Conservation (phyloP, 345 rosid species). For the Gossypium bickii region DNA sequence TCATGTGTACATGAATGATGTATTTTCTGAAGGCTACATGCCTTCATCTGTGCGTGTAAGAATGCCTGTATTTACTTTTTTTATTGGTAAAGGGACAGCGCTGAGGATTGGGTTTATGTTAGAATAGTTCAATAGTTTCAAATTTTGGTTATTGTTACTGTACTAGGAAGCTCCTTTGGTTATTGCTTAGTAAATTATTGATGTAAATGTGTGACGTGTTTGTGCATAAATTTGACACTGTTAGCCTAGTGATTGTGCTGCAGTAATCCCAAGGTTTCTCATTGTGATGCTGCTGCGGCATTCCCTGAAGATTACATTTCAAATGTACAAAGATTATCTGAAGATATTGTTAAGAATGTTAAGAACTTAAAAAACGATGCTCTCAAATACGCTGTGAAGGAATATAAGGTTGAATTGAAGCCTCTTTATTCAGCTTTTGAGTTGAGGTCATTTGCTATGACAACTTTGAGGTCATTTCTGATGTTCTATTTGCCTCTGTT, state of each 20-base stretch:
- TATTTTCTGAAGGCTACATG: neutral
- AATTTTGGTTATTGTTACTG: neutral
- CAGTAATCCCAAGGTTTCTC: slow-evolving; percentile 63
- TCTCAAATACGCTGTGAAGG: slow-evolving; percentile 49
- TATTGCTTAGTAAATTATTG: neutral
- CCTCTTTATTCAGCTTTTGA: slow-evolving; percentile 88
- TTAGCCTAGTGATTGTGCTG: slow-evolving; percentile 3
- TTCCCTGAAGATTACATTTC: slow-evolving; percentile 52
- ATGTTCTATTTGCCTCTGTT: slow-evolving; percentile 83
- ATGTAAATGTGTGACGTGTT: neutral
- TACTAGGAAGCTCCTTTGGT: neutral
- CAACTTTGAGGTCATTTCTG: slow-evolving; percentile 80
- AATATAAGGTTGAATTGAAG: slow-evolving; percentile 66
- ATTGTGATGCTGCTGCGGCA: slow-evolving; percentile 83
- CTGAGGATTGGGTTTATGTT: neutral
- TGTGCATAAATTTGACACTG: neutral
- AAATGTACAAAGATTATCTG: slow-evolving; percentile 39
- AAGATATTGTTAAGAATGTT: slow-evolving; percentile 31
- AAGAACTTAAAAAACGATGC: slow-evolving; percentile 26
- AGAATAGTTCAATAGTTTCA: neutral
- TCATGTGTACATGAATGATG: neutral
- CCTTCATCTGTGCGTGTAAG: neutral
- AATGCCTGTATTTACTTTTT: neutral
- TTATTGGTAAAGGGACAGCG: neutral
- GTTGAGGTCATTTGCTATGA: slow-evolving; percentile 67